Percentiles rank a stretch among this genome's conserved stretches.
Evolutionary conservation across 352 stramenopile genomes (phyloP).

Genomic region (Pythium folliculosum): DNA sequence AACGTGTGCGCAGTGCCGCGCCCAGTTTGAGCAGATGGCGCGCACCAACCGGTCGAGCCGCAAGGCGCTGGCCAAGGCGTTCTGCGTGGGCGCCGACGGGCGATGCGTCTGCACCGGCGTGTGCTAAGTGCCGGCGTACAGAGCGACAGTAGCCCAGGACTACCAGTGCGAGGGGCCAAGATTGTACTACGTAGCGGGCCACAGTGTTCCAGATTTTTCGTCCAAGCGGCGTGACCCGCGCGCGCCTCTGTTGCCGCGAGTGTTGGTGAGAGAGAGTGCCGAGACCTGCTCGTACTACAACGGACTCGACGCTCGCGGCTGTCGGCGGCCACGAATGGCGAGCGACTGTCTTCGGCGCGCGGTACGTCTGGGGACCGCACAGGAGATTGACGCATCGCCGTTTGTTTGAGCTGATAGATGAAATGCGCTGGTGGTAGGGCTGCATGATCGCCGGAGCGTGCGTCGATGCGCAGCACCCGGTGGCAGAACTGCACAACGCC

Average conservation of each 20-base stretch:
- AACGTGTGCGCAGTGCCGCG: slow-evolving; percentile 1
- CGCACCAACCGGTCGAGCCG: neutral
- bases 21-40: neutral
- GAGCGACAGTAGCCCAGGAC: neutral
- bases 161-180: neutral
- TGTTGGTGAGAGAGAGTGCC: neutral
- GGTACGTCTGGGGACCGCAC: neutral
- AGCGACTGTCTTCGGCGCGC: neutral
- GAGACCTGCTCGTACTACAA: slow-evolving; percentile 1
- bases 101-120: slow-evolving; percentile 4
- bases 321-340: neutral
- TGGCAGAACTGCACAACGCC: neutral
- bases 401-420: no score
- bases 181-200: neutral
- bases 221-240: neutral
- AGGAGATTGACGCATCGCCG: no score
- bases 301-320: neutral
- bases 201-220: neutral
- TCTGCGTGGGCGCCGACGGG: slow-evolving; percentile 3
- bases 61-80: neutral
- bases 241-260: neutral
- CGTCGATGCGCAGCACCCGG: neutral
- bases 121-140: slow-evolving; percentile 8
- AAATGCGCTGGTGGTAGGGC: no score
- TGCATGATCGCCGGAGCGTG: neutral